phyloP scores from a whole-genome alignment of 768 basidiomycete species.

The Thelephora ganbajun region DNA sequence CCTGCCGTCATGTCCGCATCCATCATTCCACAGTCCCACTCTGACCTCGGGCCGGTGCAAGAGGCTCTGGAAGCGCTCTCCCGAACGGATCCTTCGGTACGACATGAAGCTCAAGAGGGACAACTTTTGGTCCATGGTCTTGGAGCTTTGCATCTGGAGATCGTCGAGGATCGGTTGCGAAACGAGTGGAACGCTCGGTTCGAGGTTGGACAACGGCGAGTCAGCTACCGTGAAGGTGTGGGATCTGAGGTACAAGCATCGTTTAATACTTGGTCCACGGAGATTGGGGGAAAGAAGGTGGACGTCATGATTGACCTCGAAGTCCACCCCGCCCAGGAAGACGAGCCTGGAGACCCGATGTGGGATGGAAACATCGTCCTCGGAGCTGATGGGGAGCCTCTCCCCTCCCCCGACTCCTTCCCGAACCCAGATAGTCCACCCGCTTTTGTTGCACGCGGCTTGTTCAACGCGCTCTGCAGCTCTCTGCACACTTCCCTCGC shows the following conservation, averaged over 20 bases:
- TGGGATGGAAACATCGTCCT: slow-evolving; percentile 75
- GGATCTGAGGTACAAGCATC: slow-evolving; percentile 16
- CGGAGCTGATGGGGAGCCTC: slow-evolving; percentile 32
- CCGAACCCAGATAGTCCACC: slow-evolving; percentile 24
- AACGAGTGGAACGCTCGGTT: slow-evolving; percentile 73
- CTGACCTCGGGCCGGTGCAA: slow-evolving; percentile 67
- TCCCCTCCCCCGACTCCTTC: slow-evolving; percentile 38
- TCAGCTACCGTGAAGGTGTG: slow-evolving; percentile 63
- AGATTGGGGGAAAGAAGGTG: slow-evolving; percentile 42
- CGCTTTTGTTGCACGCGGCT: slow-evolving; percentile 49
- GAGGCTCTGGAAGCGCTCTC: slow-evolving; percentile 55
- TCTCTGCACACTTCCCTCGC: slow-evolving; percentile 70
- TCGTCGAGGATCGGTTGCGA: slow-evolving; percentile 64
- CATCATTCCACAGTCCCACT: slow-evolving; percentile 66
- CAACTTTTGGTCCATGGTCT: slow-evolving; percentile 76
- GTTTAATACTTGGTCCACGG: slow-evolving; percentile 43
- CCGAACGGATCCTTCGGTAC: slow-evolving; percentile 85
- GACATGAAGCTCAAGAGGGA: slow-evolving; percentile 68
- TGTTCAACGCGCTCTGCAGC: slow-evolving; percentile 57
- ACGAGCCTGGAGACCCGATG: slow-evolving; percentile 46
- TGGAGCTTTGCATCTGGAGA: slow-evolving; percentile 80
- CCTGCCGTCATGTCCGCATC: slow-evolving; percentile 79
- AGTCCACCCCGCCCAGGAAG: slow-evolving; percentile 36
- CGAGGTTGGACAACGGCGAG: slow-evolving; percentile 63
- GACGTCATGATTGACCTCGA: slow-evolving; percentile 39